Evolutionary conservation across 345 rosid species (phyloP).

Genomic region (Eucalyptus dawsonii): DNA sequence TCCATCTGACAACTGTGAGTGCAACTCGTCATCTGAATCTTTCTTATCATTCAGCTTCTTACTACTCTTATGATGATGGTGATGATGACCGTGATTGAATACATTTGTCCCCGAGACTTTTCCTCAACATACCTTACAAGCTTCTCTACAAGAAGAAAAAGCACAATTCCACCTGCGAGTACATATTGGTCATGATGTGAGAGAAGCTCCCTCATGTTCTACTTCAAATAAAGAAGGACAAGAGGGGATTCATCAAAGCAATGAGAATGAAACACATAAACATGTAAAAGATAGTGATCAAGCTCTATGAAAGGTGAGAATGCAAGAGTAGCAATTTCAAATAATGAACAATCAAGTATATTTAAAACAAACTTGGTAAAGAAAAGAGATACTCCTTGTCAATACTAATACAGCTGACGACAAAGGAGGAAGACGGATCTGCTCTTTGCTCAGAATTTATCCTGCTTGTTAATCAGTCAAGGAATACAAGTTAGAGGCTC

Average conservation of each 20-base stretch:
- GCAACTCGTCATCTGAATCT: constrained; percentile 7
- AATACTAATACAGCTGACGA: neutral
- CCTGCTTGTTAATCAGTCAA: neutral
- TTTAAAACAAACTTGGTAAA: neutral
- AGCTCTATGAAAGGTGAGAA: neutral
- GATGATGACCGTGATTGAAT: constrained; percentile 68
- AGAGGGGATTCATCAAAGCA: neutral
- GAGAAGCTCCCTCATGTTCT: neutral
- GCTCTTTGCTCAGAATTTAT: neutral
- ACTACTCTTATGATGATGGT: constrained; percentile 44
- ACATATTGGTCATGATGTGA: neutral
- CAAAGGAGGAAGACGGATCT: neutral
- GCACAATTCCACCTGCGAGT: constrained; percentile 85
- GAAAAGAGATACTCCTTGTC: neutral
- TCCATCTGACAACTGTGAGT: constrained; percentile 15
- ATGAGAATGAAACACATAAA: constrained; percentile 3
- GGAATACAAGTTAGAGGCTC: neutral
- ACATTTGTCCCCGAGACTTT: constrained; percentile 37
- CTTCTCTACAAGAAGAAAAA: constrained; percentile 92
- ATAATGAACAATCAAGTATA: neutral
- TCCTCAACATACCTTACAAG: constrained; percentile 83
- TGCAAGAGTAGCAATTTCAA: neutral
- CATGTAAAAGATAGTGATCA: neutral
- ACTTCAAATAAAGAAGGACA: neutral
- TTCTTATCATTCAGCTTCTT: constrained; percentile 45